Base-by-base conservation (phyloP, 129 eudicot genomes). In the Saussurea involucrata region DNA sequence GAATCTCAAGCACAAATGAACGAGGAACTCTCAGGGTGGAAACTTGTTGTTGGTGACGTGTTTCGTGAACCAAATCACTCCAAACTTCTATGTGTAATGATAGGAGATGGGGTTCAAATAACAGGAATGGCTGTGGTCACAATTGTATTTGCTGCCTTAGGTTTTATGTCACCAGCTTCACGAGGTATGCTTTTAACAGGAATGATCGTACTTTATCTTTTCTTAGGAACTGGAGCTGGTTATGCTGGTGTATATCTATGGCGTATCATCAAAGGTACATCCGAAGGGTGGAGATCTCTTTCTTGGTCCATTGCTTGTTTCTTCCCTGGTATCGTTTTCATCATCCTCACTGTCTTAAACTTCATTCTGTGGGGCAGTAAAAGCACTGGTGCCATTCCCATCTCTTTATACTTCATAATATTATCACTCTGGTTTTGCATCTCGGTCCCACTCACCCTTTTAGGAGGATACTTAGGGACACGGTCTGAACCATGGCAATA, bases 1-100 rank as follows among this genome's bases (percentile, higher is more conserved):
- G 92, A 87, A 82, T 83, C 92, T 73, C 92, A 87, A 72, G 92
- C 92, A 80, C 92, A 87, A 69, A 87, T 87, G 88, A 87, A 87
- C 12, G 92, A 87, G 24, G 92, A 85, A 72, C 73, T 84, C 7
- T 87, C 88, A 1, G 88, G 92, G 22, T 87, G 92, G 92, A 87
- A 87, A 71, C 88, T 87, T 73, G 91, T 87, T 58, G 91, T 87
- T 7, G 91, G 88, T 68, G 91, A 87, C 28, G 88, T 82, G 8
- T 83, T 88, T 46, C 83, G 89, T 37, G 92, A 88, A 32, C 92
- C 92, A 36, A 83, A 49, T 44, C 71, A 76, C 61, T 36, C 87
- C 8, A 85, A 83, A 80, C 84, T 88, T 24, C 72, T 88, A 12
- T 85, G 87, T 49, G 84, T 85, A 4, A 80, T 88, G 89, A 71